These are phyloP conservation scores for Euphorbia tirucalli DNA, from an alignment of 345 rosid genomes.

Conservation along the genomic window DNA sequence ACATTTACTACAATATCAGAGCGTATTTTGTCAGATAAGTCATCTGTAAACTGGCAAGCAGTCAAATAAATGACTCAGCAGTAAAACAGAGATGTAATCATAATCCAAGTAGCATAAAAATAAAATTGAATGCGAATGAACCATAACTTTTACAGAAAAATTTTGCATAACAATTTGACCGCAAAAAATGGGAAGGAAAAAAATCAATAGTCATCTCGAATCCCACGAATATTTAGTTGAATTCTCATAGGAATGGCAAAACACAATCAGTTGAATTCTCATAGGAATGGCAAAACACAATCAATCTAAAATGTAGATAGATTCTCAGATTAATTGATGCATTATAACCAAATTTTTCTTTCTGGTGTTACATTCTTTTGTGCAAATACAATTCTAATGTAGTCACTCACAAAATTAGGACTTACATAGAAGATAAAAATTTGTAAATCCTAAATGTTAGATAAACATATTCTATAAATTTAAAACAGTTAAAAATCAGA, in stretches of 20 bases:
- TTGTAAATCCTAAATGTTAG: background rate
- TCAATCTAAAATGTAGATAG: background rate
- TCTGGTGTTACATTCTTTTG: background rate
- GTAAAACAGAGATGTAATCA: background rate
- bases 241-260: background rate
- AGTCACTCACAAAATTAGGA: background rate
- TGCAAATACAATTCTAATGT: background rate
- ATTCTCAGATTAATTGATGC: background rate
- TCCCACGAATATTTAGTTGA: background rate
- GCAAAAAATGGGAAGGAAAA: background rate
- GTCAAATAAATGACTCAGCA: constrained; percentile 3
- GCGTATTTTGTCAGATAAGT: background rate
- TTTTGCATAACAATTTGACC: background rate
- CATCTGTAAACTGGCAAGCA: constrained; percentile 8
- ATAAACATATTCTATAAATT: background rate
- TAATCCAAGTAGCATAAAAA: background rate
- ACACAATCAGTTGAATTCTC: background rate
- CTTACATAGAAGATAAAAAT: background rate
- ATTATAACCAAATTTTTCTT: background rate
- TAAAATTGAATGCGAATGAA: background rate
- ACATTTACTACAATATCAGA: background rate
- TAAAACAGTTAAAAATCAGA: no score
- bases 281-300: background rate
- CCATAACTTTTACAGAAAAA: background rate
- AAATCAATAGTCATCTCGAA: background rate